Evolutionary conservation across 345 rosid species (phyloP), one percentile per base, ranked within the genome.

Genomic region (Rhodamnia argentea): DNA sequence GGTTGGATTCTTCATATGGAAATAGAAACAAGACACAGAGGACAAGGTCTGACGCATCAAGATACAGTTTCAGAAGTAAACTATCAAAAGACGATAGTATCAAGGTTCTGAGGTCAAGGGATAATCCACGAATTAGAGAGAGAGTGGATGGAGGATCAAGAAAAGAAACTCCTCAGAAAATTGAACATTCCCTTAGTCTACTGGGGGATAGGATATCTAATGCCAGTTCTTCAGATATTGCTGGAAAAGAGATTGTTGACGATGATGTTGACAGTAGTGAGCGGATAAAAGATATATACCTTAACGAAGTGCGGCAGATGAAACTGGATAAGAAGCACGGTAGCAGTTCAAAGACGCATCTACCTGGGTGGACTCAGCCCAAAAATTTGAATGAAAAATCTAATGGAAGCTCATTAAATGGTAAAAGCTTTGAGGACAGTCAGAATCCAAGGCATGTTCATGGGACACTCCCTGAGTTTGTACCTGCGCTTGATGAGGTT

Each of bases 401-500:
- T 29, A 59, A 42, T 57, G 85, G 88, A 85, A 87, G 87, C 81
- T 91, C 90, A 29, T 53, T 52, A n/a, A 88, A 82, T 18, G 85
- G 50, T 29, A 92, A 87, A 83, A 83, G 54, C 78, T 60, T 62
- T n/a, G 85, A 88, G 83, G 90, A 86, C 75, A 82, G 52, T 32
- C 88, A 57, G 83, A 83, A n/a, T 78, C 52, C 83, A 83, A 90
- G 82, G 85, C 83, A 37, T 55, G 85, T 75, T 84, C 86, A 53
- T 85, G 53, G 47, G 82, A 55, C 76, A 78, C 88, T 86, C 15
- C n/a, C 86, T 56, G 87, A 58, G 86, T 60, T 91, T 78, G 88
- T 86, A 76, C 91, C 90, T 83, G 93, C 94, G 74, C 94, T 93
- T 50, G 93, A 92, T 91, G 93, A 93, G 89, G 95, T 86, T 90